Evolutionary conservation across 2,329 filamentous ascomycete genomes (phyloP).

Genomic region (Magnaporthales sp.): DNA sequence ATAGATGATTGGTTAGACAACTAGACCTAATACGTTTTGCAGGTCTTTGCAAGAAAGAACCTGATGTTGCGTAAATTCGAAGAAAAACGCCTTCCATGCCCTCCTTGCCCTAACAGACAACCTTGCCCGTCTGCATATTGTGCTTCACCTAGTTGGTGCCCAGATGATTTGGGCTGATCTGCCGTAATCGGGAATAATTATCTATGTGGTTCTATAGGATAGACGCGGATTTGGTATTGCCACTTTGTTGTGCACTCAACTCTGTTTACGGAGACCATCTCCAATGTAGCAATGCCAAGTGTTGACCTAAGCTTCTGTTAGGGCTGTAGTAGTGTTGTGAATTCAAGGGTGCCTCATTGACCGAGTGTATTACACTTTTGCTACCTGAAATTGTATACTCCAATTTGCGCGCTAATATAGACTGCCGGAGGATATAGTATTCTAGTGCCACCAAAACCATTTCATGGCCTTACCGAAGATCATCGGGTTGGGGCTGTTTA

Average conservation of each 20-base stretch:
- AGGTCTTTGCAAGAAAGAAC: too few species aligned
- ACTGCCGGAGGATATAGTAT: neutral
- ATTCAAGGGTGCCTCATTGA: neutral
- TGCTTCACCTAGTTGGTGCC: neutral
- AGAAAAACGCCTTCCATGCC: neutral
- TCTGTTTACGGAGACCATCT: too few species aligned
- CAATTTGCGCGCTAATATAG: neutral
- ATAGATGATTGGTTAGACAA: neutral
- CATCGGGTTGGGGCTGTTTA: neutral
- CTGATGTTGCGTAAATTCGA: neutral
- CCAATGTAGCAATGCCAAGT: too few species aligned
- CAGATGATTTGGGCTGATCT: neutral
- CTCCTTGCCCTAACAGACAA: neutral
- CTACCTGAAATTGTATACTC: neutral
- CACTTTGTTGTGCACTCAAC: neutral
- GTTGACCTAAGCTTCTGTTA: neutral
- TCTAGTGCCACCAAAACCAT: neutral
- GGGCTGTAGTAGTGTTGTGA: neutral
- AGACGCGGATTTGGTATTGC: neutral
- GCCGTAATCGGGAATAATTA: neutral
- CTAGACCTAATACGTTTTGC: neutral
- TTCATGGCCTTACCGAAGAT: neutral
- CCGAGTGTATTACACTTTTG: neutral
- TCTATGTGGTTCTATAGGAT: neutral
- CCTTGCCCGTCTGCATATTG: neutral